Conservation (phyloP, 805 yeast genomes). For the Pichia deserticola region DNA sequence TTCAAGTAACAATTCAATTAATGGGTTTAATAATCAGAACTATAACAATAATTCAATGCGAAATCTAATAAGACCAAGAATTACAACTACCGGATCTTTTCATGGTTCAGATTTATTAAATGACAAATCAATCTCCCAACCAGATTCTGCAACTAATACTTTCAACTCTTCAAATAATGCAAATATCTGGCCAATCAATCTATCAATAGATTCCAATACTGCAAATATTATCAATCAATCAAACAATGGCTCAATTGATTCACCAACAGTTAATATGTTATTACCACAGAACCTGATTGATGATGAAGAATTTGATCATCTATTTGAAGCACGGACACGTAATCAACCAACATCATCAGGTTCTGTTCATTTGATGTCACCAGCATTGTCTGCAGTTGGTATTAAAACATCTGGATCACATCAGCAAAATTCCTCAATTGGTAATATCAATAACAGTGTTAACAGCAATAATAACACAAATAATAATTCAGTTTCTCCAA, state of each 20-base stretch:
- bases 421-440: neutral
- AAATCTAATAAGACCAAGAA: constrained; percentile 5
- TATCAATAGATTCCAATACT: neutral
- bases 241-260: constrained; percentile 8
- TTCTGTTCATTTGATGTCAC: neutral
- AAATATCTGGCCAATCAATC: constrained; percentile 5
- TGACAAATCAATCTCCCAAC: neutral
- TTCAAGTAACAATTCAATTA: neutral
- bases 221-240: neutral
- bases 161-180: constrained; percentile 4
- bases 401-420: neutral
- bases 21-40: constrained; percentile 6
- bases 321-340: constrained; percentile 4
- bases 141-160: neutral
- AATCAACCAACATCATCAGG: neutral
- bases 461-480: neutral
- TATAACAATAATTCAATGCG: constrained; percentile 11
- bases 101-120: neutral
- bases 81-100: constrained; percentile 4
- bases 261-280: constrained; percentile 17
- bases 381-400: neutral
- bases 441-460: neutral
- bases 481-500: constrained; percentile 8
- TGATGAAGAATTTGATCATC: constrained; percentile 16
- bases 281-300: constrained; percentile 27